Evolutionary conservation across 257 asterid genomes (phyloP).

Genomic region (Echites panduratus): DNA sequence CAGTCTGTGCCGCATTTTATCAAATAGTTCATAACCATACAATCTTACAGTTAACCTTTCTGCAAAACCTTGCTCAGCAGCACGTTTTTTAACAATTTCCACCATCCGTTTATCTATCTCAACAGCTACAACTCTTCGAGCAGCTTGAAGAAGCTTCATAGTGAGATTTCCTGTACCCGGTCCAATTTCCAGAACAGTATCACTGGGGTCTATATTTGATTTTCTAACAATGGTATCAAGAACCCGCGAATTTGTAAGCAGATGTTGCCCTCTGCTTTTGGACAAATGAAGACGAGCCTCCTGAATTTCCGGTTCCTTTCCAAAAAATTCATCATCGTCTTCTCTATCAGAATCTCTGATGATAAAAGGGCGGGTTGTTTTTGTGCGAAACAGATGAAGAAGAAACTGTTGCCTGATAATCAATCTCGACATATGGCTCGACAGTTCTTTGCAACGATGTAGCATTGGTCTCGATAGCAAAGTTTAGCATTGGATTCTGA

Average conservation of each 20-base stretch:
- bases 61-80: constrained; percentile 41
- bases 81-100: constrained; percentile 58
- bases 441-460: constrained; percentile 18
- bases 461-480: constrained; percentile 30
- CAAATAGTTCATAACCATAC: constrained; percentile 32
- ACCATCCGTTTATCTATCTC: constrained; percentile 87
- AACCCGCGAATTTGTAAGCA: constrained; percentile 65
- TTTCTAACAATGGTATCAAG: constrained; percentile 59
- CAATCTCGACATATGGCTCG: constrained; percentile 18
- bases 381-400: constrained; percentile 33
- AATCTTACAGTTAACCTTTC: constrained; percentile 57
- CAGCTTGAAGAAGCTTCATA: constrained; percentile 71
- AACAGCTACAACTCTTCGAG: constrained; percentile 59
- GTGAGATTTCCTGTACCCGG: constrained; percentile 98
- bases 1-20: constrained; percentile 31
- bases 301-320: constrained; percentile 17
- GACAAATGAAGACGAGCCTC: constrained; percentile 37
- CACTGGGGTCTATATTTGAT: constrained; percentile 58
- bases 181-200: constrained; percentile 87
- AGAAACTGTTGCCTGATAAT: constrained; percentile 4
- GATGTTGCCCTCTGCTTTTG: constrained; percentile 91
- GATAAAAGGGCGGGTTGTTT: constrained; percentile 30
- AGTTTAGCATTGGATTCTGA: no score
- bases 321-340: constrained; percentile 25
- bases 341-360: constrained; percentile 25